Percentiles rank a stretch among this genome's conserved stretches.
Evolutionary conservation across 192 early-diverging fungal species (phyloP).

Genomic region (Linnemannia zychae): DNA sequence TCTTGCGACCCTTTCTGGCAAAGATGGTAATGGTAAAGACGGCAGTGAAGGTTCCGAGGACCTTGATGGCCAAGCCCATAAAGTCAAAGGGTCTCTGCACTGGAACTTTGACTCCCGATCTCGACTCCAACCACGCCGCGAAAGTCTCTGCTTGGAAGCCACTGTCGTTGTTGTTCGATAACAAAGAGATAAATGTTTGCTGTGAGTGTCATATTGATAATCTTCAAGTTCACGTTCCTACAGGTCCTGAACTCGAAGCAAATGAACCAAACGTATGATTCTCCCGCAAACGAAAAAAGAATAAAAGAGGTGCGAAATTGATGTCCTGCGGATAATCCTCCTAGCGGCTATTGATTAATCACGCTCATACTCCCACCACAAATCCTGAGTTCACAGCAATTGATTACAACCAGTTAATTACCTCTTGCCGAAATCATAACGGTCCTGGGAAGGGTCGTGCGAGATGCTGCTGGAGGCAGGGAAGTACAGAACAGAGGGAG

Average conservation of each 20-base stretch:
- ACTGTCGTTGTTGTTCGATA: slow-evolving; percentile 36
- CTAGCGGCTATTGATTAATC: too few species aligned
- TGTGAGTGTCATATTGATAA: not conserved
- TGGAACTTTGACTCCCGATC: slow-evolving; percentile 49
- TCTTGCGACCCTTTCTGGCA: slow-evolving; percentile 55
- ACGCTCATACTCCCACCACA: too few species aligned
- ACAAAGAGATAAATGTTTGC: not conserved
- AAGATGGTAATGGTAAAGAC: slow-evolving; percentile 58
- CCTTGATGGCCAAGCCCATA: slow-evolving; percentile 56
- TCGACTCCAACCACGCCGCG: slow-evolving; percentile 66
- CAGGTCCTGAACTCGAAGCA: too few species aligned
- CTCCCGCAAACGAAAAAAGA: too few species aligned
- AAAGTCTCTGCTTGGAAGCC: slow-evolving; percentile 77
- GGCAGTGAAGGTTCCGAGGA: slow-evolving; percentile 48
- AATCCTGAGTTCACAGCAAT: not conserved
- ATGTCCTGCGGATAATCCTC: too few species aligned
- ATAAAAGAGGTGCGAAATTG: too few species aligned
- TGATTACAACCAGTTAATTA: slow-evolving; percentile 29
- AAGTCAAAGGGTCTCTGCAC: slow-evolving; percentile 76
- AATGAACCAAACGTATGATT: too few species aligned
- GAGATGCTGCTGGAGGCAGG: slow-evolving; percentile 67
- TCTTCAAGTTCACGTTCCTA: too few species aligned
- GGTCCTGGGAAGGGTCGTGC: slow-evolving; percentile 46
- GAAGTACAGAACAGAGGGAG: slow-evolving; percentile 78
- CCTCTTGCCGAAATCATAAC: slow-evolving; percentile 74